These are phyloP conservation scores for Cadophora sp. DNA, from an alignment of 2,329 filamentous ascomycete genomes.

Conservation along the genomic window DNA sequence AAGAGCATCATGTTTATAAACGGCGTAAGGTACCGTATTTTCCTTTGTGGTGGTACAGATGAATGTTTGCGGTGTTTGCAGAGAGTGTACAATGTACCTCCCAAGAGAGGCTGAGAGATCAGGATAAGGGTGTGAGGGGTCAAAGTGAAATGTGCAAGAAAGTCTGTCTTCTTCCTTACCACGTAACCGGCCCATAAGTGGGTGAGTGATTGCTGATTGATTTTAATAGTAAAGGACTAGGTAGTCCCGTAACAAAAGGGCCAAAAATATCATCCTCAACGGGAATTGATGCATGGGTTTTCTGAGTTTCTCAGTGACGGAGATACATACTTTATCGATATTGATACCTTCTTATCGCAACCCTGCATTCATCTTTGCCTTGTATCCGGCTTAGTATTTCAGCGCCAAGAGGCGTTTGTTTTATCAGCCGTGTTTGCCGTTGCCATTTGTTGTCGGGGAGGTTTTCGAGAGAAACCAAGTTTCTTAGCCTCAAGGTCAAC, in stretches of 20 bases:
- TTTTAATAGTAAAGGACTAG: too few species aligned
- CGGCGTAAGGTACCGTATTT: too few species aligned
- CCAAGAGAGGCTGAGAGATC: not conserved
- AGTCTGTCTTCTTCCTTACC: too few species aligned
- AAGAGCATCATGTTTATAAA: too few species aligned
- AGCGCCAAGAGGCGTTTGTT: constrained; percentile 8
- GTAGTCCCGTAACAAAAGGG: too few species aligned
- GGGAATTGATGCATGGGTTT: not conserved
- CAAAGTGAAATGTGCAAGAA: too few species aligned
- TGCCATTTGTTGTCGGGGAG: too few species aligned
- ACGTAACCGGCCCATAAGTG: too few species aligned
- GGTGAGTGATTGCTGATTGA: too few species aligned
- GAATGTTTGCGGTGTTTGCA: not conserved
- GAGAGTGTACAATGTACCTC: too few species aligned
- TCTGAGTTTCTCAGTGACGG: not conserved
- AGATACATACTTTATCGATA: not conserved
- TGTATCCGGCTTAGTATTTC: constrained; percentile 8
- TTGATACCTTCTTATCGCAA: constrained; percentile 9
- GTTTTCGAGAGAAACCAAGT: not conserved
- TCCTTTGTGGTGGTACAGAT: not conserved
- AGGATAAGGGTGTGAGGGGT: too few species aligned
- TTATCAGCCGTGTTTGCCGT: constrained; percentile 10
- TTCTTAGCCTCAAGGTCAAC: not conserved
- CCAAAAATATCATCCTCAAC: too few species aligned
- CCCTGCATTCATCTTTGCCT: constrained; percentile 4